Evolutionary conservation across 805 yeast species (phyloP), one percentile per base, ranked within the genome.

Genomic region (Geotrichum ghanense): DNA sequence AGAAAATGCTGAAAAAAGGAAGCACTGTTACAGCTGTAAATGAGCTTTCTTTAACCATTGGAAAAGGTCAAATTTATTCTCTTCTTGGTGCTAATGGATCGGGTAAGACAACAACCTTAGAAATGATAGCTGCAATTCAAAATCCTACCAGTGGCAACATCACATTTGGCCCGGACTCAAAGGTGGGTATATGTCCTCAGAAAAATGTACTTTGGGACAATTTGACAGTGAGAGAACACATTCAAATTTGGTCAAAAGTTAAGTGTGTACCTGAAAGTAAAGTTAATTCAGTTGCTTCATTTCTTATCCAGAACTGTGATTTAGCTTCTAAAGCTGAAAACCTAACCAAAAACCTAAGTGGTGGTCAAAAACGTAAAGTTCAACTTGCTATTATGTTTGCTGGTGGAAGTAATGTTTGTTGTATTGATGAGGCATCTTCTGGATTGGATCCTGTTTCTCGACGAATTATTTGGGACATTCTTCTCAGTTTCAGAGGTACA

Each of bases 31-130:
- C 50, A 3, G 67, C 67, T 10, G 66, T 63, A 5, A 47, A 57
- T 41, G 54, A 62, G 25, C 42, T 63, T 27, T 50, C 57, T 21
- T 51, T 59, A 20, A 40, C 47, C 22, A 55, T 64, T 43, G 51
- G 51, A 16, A 44, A 48, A 22, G 67, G 67, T 17, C 64, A 63
- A 47, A 60, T 64, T 22, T 53, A 60, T 7, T 59, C 65, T 45
- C 47, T 63, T 31, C 53, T 63, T 2, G 67, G 67, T 43, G 63
- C 67, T 10, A 63, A 63, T 51, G 67, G 67, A 3, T 61, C 66
- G 3, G 67, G 67, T n/a, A 63, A 63, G 49, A 63, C 67, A 4
- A 63, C 67, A 3, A 64, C 67, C 20, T 52, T 64, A 27, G 67
- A 63, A 39, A 63, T 63, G 61, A 56, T 63, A 35, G 54, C 67